Base-by-base conservation (phyloP, 345 rosid genomes). In the Pugionium dolabratum region DNA sequence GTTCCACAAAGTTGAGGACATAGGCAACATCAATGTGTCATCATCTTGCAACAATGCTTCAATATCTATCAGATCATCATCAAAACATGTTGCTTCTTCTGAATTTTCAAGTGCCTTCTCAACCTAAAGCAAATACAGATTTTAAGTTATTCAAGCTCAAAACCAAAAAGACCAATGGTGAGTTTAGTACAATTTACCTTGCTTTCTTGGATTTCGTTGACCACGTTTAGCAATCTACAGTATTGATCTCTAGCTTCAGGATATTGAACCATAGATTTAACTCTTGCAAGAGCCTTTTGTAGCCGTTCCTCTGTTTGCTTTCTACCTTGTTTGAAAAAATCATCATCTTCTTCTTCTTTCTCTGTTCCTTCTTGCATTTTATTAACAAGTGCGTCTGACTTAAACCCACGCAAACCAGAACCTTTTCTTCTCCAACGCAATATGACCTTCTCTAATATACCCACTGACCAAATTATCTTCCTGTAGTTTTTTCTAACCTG, bases 191-290 rank as follows among this genome's bases (percentile, higher is more conserved):
- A 18, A 18, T 18, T 18, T 18, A 92, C 98, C 98, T 92, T 82
- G 66, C 69, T 72, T 76, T 83, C 92, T 69, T 87, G 89, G 73
- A 87, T 89, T 73, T 87, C 85, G 29, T 79, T 80, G 36, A 85
- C 90, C 27, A 89, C 98, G 58, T 87, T 86, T 9, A 82, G 79
- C 72, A 92, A 77, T 76, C 95, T 82, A 28, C 84, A 70, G 63
- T 89, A 92, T 59, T 92, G 96, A 74, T 92, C 96, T 80, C 95
- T 82, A 49, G 93, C 95, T 72, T 90, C 98, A 5, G 93, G 96
- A 73, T 89, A 76, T 54, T 81, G 95, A 60, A 78, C 88, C 98
- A 92, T 92, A 67, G 98, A 92, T 72, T 87, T 89, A 10, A 92
- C 98, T 71, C 95, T 77, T 54, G 86, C 84, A 73, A 92, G 95